phyloP scores from a whole-genome alignment of 2,329 filamentous ascomycete species.

The Pseudogymnoascus sp. region DNA sequence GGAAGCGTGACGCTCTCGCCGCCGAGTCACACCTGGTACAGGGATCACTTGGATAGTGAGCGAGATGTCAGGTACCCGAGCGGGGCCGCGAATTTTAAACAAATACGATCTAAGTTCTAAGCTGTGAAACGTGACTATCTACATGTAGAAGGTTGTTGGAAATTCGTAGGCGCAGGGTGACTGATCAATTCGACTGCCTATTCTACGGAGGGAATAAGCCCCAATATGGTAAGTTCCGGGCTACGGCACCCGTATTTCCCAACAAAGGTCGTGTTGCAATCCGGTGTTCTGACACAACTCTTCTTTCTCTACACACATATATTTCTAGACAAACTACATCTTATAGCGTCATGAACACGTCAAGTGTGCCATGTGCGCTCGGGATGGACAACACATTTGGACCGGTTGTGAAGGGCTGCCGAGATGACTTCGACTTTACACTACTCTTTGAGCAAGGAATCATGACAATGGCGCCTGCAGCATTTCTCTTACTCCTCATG shows the following conservation, averaged over 20 bases:
- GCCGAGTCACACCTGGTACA: background rate
- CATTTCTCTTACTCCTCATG: conserved; percentile 1
- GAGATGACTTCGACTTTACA: conserved; percentile 28
- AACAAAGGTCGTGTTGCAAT: background rate
- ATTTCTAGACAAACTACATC: background rate
- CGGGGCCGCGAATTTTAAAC: background rate
- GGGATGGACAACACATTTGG: conserved; percentile 24
- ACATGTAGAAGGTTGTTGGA: background rate
- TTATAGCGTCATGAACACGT: background rate
- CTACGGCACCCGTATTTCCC: background rate
- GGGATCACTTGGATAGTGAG: background rate
- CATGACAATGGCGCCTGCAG: background rate
- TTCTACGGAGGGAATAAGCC: too few species aligned
- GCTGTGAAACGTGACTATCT: background rate
- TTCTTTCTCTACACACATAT: background rate
- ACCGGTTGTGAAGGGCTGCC: conserved; percentile 23
- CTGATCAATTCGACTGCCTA: too few species aligned
- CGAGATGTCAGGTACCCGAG: background rate
- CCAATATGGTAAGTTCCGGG: background rate
- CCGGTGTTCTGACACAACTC: background rate
- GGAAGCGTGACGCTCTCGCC: background rate
- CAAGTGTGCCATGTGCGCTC: background rate
- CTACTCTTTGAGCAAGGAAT: conserved; percentile 28
- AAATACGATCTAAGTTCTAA: background rate
- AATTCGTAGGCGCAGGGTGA: background rate